Percentiles rank a stretch among this genome's conserved stretches.
Evolutionary conservation across 768 basidiomycete genomes (phyloP).

Genomic region (Pisolithus marmoratus): DNA sequence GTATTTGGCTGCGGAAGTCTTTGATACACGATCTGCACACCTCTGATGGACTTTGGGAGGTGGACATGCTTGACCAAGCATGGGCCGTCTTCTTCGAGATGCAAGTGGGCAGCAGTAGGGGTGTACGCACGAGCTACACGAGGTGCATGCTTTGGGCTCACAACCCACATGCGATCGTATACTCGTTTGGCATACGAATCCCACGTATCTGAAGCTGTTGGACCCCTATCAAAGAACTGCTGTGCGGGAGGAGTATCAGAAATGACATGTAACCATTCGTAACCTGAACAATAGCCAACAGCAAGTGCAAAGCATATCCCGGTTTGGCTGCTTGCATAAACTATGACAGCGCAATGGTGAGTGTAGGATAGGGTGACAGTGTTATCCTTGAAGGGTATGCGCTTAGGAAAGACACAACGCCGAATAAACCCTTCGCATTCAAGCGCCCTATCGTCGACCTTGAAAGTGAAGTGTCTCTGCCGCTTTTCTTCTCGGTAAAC

Average conservation of each 20-base stretch:
- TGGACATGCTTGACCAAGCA: slow-evolving; percentile 1
- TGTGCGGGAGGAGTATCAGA: background rate
- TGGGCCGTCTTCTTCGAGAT: background rate
- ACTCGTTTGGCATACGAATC: background rate
- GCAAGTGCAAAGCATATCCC: background rate
- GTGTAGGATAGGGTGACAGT: background rate
- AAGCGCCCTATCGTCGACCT: background rate
- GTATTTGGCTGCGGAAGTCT: background rate
- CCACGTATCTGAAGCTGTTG: background rate
- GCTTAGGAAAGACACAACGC: background rate
- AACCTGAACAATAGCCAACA: background rate
- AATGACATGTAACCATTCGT: background rate
- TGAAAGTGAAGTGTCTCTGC: background rate
- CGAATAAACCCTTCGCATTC: background rate
- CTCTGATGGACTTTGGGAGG: background rate
- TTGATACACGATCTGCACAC: background rate
- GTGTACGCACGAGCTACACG: background rate
- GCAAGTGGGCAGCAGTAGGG: background rate
- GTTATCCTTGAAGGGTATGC: background rate
- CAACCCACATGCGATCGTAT: background rate
- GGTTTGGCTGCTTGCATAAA: background rate
- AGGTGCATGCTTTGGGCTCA: background rate
- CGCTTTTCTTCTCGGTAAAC: background rate
- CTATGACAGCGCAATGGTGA: background rate
- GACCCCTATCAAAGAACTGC: background rate